Base-by-base conservation (phyloP, 306 rosid species). In the Casuarina cunninghamiana region DNA sequence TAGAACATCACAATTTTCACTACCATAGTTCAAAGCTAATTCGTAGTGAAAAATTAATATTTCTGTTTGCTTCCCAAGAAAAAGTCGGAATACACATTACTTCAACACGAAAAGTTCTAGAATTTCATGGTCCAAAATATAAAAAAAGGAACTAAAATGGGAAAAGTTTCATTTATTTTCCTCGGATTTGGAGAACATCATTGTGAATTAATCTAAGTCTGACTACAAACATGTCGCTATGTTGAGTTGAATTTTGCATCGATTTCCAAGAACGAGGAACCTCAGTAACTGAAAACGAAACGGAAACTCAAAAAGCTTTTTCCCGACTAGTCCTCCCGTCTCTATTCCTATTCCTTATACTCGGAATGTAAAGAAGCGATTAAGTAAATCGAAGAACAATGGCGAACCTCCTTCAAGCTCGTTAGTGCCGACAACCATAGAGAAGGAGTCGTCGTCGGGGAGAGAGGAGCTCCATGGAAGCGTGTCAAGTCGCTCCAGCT, bases 401-500 rank as follows among this genome's bases (percentile, higher is more conserved):
- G 3, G 7, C 74, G 16, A 86, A 89, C 97, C 97, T 91, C 98
- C 98, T 90, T 93, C 97, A 39, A 91, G 93, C 81, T 91, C 93
- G 69, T 84, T 90, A 26, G 93, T 79, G 76, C 95, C 97, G 43
- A 73, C 83, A 75, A 88, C 66, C 37, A 85, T 41, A 32, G 96
- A 78, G 81, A 91, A 88, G 0, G 85, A 55, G 50, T 85, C 87
- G 7, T 90, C 82, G 6, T 69, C 78, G 49, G 95, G 81, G 45
- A 92, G 76, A 7, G 96, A 69, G 0, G 90, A 19, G 83, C 83
- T 89, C 98, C 98, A 92, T 0, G 92, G 81, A 19, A 94, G 90
- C 5, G 89, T 87, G 42, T 94, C 80, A 62, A 92, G 71, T 2
- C 82, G 89, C 8, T 94, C 93, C 45, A 89, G 61, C 41, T 90